These are phyloP conservation scores for Pseudogymnoascus sp. DNA, from an alignment of 2,329 filamentous ascomycete genomes.

Conservation along the genomic window DNA sequence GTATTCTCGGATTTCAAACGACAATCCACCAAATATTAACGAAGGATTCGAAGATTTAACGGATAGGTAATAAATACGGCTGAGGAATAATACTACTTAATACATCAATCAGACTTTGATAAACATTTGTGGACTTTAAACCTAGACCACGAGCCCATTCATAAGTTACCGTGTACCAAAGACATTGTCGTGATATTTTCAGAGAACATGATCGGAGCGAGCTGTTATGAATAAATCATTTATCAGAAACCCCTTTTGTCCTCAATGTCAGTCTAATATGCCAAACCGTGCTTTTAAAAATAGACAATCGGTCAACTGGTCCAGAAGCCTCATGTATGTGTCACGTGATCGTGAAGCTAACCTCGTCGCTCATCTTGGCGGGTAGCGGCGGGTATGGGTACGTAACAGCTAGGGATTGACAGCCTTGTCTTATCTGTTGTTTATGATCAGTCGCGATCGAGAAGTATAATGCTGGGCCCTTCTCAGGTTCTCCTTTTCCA, in stretches of 20 bases:
- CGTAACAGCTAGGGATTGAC: conserved; percentile 2
- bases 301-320: neutral
- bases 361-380: neutral
- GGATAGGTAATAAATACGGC: neutral
- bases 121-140: neutral
- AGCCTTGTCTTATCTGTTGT: conserved; percentile 9
- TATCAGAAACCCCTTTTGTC: neutral
- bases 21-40: neutral
- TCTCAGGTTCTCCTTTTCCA: conserved; percentile 5
- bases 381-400: conserved; percentile 4
- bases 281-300: neutral
- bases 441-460: conserved; percentile 3
- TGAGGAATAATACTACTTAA: neutral
- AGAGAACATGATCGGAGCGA: neutral
- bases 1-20: conserved; percentile 5
- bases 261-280: neutral
- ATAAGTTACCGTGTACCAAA: neutral
- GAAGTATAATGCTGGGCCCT: neutral
- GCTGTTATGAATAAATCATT: neutral
- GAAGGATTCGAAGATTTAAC: conserved; percentile 6
- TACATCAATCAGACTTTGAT: neutral
- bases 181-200: neutral
- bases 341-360: neutral
- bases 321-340: neutral
- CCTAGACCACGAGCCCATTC: neutral